Evolutionary conservation across 2,329 filamentous ascomycete genomes (phyloP).

Genomic region (Diplodia scrobiculata): DNA sequence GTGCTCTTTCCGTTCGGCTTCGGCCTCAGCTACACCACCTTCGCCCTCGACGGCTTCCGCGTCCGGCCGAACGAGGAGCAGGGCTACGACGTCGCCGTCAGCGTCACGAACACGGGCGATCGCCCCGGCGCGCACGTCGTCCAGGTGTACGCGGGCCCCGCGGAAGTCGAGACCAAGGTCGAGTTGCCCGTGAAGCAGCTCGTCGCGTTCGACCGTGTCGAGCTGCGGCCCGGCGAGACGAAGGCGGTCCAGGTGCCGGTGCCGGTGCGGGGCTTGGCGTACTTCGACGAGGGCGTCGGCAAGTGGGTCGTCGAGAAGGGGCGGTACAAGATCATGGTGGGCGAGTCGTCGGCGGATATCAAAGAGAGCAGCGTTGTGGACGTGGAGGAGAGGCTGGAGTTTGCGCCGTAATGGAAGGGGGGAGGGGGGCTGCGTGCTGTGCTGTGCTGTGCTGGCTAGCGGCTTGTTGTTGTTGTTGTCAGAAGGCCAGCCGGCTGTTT

Average conservation of each 20-base stretch:
- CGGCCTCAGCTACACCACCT: slow-evolving; percentile 77
- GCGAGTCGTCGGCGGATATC: slow-evolving; percentile 60
- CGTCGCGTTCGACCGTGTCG: slow-evolving; percentile 61
- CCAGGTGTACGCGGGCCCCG: slow-evolving; percentile 62
- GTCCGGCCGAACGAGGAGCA: slow-evolving; percentile 45
- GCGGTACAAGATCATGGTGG: slow-evolving; percentile 62
- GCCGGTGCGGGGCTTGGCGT: slow-evolving; percentile 56
- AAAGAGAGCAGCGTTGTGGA: slow-evolving; percentile 3
- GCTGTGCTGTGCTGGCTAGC: neutral
- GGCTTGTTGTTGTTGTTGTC: no score
- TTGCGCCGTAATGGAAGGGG: neutral
- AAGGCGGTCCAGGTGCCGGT: slow-evolving; percentile 40
- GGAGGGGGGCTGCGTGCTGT: neutral
- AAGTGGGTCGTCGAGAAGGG: slow-evolving; percentile 70
- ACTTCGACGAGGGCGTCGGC: slow-evolving; percentile 63
- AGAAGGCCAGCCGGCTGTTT: neutral
- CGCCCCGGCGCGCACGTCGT: slow-evolving; percentile 65
- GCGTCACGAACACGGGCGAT: slow-evolving; percentile 59
- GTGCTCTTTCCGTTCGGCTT: slow-evolving; percentile 76
- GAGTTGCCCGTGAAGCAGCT: slow-evolving; percentile 70
- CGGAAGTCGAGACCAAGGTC: slow-evolving; percentile 60
- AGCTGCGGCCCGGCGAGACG: slow-evolving; percentile 43
- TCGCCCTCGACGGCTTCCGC: slow-evolving; percentile 61
- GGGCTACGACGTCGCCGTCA: slow-evolving; percentile 30
- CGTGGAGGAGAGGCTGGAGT: slow-evolving; percentile 9